Evolutionary conservation across 495 filamentous ascomycete species (phyloP), one percentile per base, ranked within the genome.

Genomic region (Antarctomyces pellizariae): DNA sequence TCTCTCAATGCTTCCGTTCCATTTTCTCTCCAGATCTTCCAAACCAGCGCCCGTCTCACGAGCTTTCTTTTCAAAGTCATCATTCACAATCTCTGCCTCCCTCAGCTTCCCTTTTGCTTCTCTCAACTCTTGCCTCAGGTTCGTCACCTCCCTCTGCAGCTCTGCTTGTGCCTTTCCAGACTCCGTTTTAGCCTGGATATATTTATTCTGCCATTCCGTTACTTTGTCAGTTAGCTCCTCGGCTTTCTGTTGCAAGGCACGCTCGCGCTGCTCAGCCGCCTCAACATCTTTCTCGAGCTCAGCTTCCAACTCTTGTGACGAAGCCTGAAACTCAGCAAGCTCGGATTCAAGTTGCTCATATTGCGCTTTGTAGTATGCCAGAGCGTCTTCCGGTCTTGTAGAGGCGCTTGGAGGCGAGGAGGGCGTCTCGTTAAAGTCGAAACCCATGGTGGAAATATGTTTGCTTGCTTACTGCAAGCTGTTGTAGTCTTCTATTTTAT

Each of bases 221-320:
- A 84, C 82, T 43, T 93, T 80, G 41, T 78, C 93, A 30, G 62
- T 64, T 39, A 91, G 45, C 14, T 52, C 57, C 41, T 95, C 86
- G 2, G 75, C 70, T 52, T 86, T 91, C 46, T 84, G 72, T 44
- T 79, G 66, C 39, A 95, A 49, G 31, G 65, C 58, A 31, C 79
- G 62, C 47, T 97, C 86, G 38, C 77, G 64, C 53, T 86, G 84
- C 59, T 97, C 86, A 20, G 82, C 79, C 12, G 77, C 75, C 46
- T 97, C 89, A 25, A 95, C 64, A 45, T 97, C 86, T 59, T 82
- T 86, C 53, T 97, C 86, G 24, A 97, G 58, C 49, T 95, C 89
- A 21, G 75, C 65, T 47, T 97, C 86, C 22, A 97, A 58, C 52
- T 97, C 86, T 45, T 75, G 71, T 46, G 80, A 91, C 24, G 79